Percentiles rank a stretch among this genome's conserved stretches.
phyloP scores from a whole-genome alignment of 2,329 filamentous ascomycete species.

The Trematosphaeria pertusa region DNA sequence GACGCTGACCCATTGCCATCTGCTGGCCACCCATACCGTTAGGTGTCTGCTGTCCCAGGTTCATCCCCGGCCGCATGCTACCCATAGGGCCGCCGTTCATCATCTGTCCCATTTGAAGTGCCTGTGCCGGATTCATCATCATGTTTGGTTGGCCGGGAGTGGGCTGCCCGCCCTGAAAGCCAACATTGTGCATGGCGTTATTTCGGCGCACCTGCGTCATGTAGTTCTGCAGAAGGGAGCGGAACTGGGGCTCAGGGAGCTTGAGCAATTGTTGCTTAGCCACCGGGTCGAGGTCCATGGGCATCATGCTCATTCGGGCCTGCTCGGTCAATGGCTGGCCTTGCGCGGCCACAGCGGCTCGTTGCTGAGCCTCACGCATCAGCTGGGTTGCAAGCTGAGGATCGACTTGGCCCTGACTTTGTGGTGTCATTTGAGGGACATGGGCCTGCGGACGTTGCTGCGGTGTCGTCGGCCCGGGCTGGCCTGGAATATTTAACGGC shows the following conservation, averaged over 20 bases:
- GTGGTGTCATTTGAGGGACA: conserved; percentile 45
- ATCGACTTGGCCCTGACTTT: conserved; percentile 33
- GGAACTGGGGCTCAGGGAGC: conserved; percentile 44
- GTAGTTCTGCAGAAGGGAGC: conserved; percentile 33
- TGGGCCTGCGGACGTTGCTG: conserved; percentile 45
- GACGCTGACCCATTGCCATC: conserved; percentile 35
- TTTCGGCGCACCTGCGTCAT: conserved; percentile 28
- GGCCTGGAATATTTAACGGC: conserved; percentile 55
- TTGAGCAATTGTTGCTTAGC: conserved; percentile 43
- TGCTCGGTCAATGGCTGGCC: conserved; percentile 40
- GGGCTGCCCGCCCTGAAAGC: conserved; percentile 27
- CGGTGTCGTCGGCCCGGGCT: conserved; percentile 44
- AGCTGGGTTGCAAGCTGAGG: conserved; percentile 35
- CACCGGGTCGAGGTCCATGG: conserved; percentile 33
- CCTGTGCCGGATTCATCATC: conserved; percentile 40
- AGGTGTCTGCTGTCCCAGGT: conserved; percentile 36
- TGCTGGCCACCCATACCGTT: conserved; percentile 31
- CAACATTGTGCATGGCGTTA: conserved; percentile 30
- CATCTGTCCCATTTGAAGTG: conserved; percentile 31
- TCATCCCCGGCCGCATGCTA: conserved; percentile 32
- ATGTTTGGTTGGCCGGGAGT: conserved; percentile 34
- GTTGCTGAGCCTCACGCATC: conserved; percentile 44
- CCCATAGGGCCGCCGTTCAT: conserved; percentile 36
- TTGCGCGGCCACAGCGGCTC: conserved; percentile 33
- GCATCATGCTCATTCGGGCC: conserved; percentile 42